A percentile compares a stretch with the other conserved stretches of the same genome.
Evolutionary conservation across 257 asterid genomes (phyloP).

Genomic region (Osmanthus fragrans): DNA sequence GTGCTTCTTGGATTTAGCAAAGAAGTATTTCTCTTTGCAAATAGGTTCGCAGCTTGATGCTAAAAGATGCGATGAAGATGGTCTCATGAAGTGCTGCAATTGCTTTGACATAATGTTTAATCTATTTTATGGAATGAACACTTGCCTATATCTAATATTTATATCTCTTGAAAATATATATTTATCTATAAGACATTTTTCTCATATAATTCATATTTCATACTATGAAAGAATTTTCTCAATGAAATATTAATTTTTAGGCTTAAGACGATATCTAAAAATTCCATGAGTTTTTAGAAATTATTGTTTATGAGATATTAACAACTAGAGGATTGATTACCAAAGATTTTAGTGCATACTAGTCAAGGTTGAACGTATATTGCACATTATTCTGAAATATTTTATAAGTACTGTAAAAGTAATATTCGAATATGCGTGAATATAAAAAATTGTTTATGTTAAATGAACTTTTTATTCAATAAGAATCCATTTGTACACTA

Average conservation of each 20-base stretch:
- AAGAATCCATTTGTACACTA: too few relatives aligned
- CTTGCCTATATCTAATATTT: background rate
- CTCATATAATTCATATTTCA: background rate
- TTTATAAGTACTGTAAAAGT: too few relatives aligned
- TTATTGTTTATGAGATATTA: background rate
- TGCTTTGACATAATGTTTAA: background rate
- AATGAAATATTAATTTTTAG: background rate
- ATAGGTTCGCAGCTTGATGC: background rate
- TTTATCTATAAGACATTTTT: background rate
- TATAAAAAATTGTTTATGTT: too few relatives aligned
- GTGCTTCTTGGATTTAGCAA: background rate
- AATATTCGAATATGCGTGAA: too few relatives aligned
- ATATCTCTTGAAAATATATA: background rate
- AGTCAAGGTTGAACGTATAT: too few relatives aligned
- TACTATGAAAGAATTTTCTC: background rate
- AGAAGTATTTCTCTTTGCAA: background rate
- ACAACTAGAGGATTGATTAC: background rate
- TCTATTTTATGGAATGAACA: background rate
- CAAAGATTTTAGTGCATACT: background rate
- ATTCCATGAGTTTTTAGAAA: background rate
- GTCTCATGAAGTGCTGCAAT: too few relatives aligned
- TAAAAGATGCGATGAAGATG: background rate
- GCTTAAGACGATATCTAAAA: background rate
- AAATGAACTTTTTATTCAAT: too few relatives aligned
- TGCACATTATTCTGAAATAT: too few relatives aligned